Evolutionary conservation across 495 filamentous ascomycete species (phyloP).

Genomic region (Penicillium nucicola): DNA sequence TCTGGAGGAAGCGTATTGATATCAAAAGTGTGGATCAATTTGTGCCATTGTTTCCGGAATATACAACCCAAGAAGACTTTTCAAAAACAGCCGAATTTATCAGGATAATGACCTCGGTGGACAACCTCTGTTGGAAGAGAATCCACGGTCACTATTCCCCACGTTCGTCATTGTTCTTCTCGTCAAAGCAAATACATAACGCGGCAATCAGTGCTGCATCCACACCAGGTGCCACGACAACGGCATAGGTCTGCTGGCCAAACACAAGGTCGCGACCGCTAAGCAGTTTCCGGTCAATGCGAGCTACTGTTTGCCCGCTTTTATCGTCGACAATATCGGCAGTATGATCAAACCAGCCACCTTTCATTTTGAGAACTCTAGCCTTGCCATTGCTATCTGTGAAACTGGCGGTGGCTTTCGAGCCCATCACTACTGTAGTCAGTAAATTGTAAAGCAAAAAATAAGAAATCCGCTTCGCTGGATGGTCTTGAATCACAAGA

Average conservation of each 20-base stretch:
- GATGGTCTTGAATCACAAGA: neutral
- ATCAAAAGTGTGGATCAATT: no score
- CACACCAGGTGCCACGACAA: constrained; percentile 56
- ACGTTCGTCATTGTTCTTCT: constrained; percentile 52
- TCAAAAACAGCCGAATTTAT: no score
- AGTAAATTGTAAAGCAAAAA: neutral
- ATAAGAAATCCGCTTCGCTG: neutral
- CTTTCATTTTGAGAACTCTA: constrained; percentile 21
- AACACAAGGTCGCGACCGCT: constrained; percentile 51
- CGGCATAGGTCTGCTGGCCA: constrained; percentile 58
- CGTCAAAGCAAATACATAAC: constrained; percentile 59
- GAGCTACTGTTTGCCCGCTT: constrained; percentile 42
- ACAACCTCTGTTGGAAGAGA: no score
- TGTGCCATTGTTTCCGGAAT: no score
- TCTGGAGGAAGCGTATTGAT: no score
- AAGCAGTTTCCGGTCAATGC: constrained; percentile 52
- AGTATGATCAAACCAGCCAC: constrained; percentile 24
- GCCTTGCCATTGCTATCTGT: constrained; percentile 15
- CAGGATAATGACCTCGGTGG: no score
- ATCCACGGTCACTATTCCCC: neutral
- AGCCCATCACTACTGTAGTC: constrained; percentile 23
- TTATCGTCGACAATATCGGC: constrained; percentile 37
- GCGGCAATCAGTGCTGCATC: constrained; percentile 58
- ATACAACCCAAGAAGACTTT: no score
- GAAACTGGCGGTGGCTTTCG: constrained; percentile 29